These are phyloP conservation scores for Botryotinia convoluta DNA, from an alignment of 2,329 filamentous ascomycete genomes.

Conservation along the genomic window DNA sequence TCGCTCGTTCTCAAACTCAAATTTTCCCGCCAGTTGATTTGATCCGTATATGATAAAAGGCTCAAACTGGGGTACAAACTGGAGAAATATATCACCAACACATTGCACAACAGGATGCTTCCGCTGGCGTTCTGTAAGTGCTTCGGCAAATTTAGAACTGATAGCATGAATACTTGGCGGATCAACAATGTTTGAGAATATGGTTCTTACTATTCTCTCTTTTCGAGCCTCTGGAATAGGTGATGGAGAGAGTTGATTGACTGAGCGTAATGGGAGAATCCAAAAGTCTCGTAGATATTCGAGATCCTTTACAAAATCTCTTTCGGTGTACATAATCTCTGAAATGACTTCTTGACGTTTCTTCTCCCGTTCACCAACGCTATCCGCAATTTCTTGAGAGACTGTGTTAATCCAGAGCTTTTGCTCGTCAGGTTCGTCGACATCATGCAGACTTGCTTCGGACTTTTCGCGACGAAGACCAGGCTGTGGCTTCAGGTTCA, in stretches of 20 bases:
- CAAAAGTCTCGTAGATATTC: conserved; percentile 98
- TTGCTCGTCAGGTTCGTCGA: conserved; percentile 89
- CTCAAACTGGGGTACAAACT: conserved; percentile 87
- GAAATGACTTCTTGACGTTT: conserved; percentile 98
- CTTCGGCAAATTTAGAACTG: conserved; percentile 82
- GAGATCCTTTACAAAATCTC: conserved; percentile 97
- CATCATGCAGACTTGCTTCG: conserved; percentile 74
- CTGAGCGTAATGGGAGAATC: conserved; percentile 86
- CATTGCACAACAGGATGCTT: conserved; percentile 84
- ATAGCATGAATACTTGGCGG: conserved; percentile 77
- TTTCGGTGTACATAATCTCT: conserved; percentile 96
- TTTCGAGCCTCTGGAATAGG: conserved; percentile 85
- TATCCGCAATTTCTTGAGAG: conserved; percentile 88
- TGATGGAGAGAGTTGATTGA: conserved; percentile 61
- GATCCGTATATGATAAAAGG: conserved; percentile 96
- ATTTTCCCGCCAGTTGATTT: conserved; percentile 94
- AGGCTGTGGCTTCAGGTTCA: conserved; percentile 91
- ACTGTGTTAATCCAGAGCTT: conserved; percentile 99
- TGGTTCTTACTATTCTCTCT: conserved; percentile 87
- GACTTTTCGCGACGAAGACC: conserved; percentile 68
- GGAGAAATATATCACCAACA: conserved; percentile 90
- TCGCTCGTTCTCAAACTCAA: conserved; percentile 96
- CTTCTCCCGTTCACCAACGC: conserved; percentile 86
- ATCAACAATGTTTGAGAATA: conserved; percentile 95
- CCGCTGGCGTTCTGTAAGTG: conserved; percentile 87